phyloP scores from a whole-genome alignment of 2,329 filamentous ascomycete species.

The Amylocarpus encephaloides region DNA sequence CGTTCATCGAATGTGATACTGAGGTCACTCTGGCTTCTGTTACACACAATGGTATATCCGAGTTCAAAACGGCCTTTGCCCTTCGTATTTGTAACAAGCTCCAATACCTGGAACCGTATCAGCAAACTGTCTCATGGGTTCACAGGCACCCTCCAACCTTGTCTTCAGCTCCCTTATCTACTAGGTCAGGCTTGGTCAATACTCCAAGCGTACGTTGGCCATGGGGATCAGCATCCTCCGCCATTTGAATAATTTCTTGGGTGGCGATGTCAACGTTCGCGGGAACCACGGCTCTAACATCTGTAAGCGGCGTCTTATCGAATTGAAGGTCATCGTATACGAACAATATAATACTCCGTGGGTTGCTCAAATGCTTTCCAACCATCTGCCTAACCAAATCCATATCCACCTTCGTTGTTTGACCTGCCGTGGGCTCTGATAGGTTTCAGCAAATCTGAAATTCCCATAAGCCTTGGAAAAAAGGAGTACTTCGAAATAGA shows the following conservation, averaged over 20 bases:
- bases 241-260: constrained; percentile 33
- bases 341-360: constrained; percentile 30
- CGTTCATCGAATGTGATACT: not conserved
- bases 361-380: constrained; percentile 45
- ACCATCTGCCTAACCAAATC: constrained; percentile 42
- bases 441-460: not conserved
- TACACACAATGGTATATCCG: constrained; percentile 11
- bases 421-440: constrained; percentile 3
- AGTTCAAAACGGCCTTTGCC: constrained; percentile 4
- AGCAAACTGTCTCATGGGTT: not conserved
- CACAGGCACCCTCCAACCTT: not conserved
- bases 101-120: not conserved
- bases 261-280: constrained; percentile 25
- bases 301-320: not conserved
- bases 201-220: constrained; percentile 37
- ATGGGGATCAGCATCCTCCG: constrained; percentile 35
- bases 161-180: not conserved
- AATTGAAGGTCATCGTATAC: not conserved
- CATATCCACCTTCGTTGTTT: constrained; percentile 9
- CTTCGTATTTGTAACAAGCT: not conserved
- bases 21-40: constrained; percentile 9
- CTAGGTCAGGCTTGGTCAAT: constrained; percentile 42
- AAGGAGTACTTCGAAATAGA: constrained; percentile 39
- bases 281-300: constrained; percentile 11
- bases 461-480: no score